Percentiles rank a stretch among this genome's conserved stretches.
Conservation (phyloP, 805 yeast species). For the Candida andamanensis region DNA sequence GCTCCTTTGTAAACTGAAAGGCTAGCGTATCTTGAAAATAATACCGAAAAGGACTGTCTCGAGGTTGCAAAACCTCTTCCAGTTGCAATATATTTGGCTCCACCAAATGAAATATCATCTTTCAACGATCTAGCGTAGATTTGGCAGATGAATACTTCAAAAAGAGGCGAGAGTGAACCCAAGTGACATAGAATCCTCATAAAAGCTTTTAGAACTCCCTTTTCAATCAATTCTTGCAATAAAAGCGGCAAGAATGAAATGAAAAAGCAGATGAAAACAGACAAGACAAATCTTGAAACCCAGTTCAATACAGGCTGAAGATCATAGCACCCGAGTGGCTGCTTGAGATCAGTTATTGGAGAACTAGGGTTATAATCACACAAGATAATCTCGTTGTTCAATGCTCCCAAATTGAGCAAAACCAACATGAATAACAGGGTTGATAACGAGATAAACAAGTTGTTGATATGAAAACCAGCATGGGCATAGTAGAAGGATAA, state of each 20-base stretch:
- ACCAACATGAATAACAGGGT: conserved; percentile 83
- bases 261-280: conserved; percentile 89
- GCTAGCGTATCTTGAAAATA: conserved; percentile 73
- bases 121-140: conserved; percentile 77
- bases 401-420: conserved; percentile 71
- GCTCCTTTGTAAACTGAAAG: conserved; percentile 78
- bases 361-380: conserved; percentile 63
- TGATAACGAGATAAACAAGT: conserved; percentile 79
- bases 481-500: conserved; percentile 94
- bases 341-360: conserved; percentile 68
- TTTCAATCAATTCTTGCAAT: conserved; percentile 82
- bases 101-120: conserved; percentile 80
- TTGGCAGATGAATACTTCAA: conserved; percentile 94
- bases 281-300: conserved; percentile 83
- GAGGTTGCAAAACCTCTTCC: conserved; percentile 93
- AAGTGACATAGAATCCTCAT: conserved; percentile 71
- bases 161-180: conserved; percentile 78
- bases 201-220: conserved; percentile 73
- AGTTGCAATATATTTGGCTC: conserved; percentile 86
- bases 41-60: conserved; percentile 62
- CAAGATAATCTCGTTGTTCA: conserved; percentile 63
- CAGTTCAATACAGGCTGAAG: conserved; percentile 82
- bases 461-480: conserved; percentile 93
- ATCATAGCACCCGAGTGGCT: conserved; percentile 83
- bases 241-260: conserved; percentile 85